Evolutionary conservation across 2,329 filamentous ascomycete species (phyloP).

Genomic region (Eurotiales sp.): DNA sequence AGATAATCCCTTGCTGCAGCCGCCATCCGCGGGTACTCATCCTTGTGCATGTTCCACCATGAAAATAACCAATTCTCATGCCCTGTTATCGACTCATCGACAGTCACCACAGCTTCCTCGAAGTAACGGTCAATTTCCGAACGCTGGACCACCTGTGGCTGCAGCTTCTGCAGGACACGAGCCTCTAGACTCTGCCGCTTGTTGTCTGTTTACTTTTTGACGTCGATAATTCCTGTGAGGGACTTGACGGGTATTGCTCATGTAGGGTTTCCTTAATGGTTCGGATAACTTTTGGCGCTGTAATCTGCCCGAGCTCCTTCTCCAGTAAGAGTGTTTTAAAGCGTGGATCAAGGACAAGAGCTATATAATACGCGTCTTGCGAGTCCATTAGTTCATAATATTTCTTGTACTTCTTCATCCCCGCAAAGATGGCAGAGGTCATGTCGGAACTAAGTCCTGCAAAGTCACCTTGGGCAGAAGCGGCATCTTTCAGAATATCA

Average conservation of each 20-base stretch:
- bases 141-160: too few relatives aligned
- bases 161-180: too few relatives aligned
- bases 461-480: neutral
- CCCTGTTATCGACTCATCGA: too few relatives aligned
- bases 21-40: conserved; percentile 13
- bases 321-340: too few relatives aligned
- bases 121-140: too few relatives aligned
- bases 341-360: conserved; percentile 17
- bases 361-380: conserved; percentile 16
- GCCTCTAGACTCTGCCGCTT: too few relatives aligned
- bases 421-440: neutral
- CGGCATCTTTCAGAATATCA: conserved; percentile 11
- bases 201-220: too few relatives aligned
- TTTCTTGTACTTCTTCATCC: conserved; percentile 10
- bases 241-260: too few relatives aligned
- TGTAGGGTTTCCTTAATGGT: conserved; percentile 15
- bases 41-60: conserved; percentile 14
- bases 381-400: conserved; percentile 13
- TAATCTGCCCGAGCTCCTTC: too few relatives aligned
- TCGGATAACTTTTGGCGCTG: too few relatives aligned
- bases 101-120: too few relatives aligned
- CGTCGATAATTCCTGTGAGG: too few relatives aligned
- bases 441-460: conserved; percentile 2
- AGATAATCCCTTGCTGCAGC: conserved; percentile 16
- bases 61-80: conserved; percentile 7